Conservation (phyloP, 1,139 yeast species). For the Maudiozyma humilis region DNA sequence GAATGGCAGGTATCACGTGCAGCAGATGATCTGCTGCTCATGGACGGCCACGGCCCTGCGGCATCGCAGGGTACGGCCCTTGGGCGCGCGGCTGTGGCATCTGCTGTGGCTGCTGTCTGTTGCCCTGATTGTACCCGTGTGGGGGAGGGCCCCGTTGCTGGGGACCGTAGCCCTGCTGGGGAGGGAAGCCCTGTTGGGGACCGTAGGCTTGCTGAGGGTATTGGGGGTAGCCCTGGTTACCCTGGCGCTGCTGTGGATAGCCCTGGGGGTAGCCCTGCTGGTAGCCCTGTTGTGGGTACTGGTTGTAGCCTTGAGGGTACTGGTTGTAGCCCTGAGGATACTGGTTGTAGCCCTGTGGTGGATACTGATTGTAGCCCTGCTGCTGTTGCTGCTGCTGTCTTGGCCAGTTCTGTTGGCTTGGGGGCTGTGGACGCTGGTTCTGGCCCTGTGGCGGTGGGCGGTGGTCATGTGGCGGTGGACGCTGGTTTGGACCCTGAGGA, state of each 20-base stretch:
- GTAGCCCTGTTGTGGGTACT: background rate
- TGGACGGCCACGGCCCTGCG: background rate
- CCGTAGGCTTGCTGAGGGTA: no score
- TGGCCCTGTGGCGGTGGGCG: background rate
- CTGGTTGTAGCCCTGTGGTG: slow-evolving; percentile 9
- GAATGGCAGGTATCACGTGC: no score
- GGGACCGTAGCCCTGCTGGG: no score
- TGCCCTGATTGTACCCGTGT: background rate
- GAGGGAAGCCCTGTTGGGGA: no score
- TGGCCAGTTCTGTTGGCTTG: background rate
- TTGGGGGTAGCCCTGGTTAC: background rate
- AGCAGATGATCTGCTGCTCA: no score
- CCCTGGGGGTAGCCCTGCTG: background rate
- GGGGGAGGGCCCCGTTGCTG: no score
- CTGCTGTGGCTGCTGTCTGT: background rate
- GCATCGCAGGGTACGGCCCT: background rate
- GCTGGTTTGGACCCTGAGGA: background rate
- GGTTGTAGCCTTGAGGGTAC: background rate
- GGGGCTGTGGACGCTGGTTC: background rate
- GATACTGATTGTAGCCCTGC: background rate
- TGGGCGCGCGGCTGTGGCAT: background rate
- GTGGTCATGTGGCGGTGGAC: background rate
- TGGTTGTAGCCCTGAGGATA: background rate
- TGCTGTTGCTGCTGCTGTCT: background rate
- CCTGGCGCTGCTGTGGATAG: background rate